A percentile compares a stretch with the other conserved stretches of the same genome.
Conservation (phyloP, 495 filamentous ascomycete species). For the Elasticomyces elasticus region DNA sequence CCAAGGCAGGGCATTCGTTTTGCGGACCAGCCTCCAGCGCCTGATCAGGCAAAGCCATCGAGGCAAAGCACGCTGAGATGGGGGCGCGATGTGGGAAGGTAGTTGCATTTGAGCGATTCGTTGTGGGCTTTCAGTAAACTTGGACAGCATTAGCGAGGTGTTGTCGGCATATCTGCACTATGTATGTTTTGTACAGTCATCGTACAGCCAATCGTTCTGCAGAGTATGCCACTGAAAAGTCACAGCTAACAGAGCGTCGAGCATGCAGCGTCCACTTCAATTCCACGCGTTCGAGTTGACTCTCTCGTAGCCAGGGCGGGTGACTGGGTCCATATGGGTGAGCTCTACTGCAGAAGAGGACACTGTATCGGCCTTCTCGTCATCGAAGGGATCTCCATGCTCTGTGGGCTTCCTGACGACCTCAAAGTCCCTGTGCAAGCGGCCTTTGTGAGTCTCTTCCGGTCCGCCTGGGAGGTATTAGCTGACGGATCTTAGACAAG, state of each 20-base stretch:
- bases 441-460: not conserved
- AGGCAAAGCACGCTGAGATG: conserved; percentile 18
- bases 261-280: no score
- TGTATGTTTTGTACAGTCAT: no score
- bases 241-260: no score
- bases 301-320: not conserved
- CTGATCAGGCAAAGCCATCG: not conserved
- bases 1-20: conserved; percentile 37
- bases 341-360: not conserved
- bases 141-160: no score
- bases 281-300: not conserved
- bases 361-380: not conserved
- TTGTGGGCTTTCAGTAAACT: no score
- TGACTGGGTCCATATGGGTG: not conserved
- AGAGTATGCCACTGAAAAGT: no score
- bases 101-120: no score
- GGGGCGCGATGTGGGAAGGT: conserved; percentile 20
- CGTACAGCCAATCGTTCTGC: no score
- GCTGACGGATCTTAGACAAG: not conserved
- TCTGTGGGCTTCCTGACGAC: not conserved
- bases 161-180: no score
- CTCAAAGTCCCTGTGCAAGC: not conserved
- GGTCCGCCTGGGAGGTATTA: conserved; percentile 3
- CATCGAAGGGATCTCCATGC: not conserved
- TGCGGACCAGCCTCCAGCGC: conserved; percentile 31